Evolutionary conservation across 2,329 filamentous ascomycete genomes (phyloP).

Genomic region (Apiospora malaysiana): DNA sequence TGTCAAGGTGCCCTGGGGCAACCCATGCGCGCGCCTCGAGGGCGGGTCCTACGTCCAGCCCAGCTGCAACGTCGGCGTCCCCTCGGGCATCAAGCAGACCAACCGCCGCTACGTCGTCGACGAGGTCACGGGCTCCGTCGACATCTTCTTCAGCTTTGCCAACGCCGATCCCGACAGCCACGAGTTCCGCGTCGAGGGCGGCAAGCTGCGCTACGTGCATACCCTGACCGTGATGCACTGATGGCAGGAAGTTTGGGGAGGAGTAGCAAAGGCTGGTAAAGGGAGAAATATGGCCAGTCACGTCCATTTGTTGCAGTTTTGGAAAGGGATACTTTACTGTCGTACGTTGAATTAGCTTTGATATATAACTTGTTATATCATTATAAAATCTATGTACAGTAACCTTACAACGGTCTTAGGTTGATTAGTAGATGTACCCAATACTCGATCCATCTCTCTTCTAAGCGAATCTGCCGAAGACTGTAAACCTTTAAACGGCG

Average conservation of each 20-base stretch:
- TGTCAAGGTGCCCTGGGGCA: conserved; percentile 45
- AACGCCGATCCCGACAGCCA: conserved; percentile 42
- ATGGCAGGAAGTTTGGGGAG: not conserved
- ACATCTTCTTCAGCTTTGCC: conserved; percentile 40
- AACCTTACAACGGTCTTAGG: no score
- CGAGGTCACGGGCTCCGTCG: conserved; percentile 37
- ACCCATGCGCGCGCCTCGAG: conserved; percentile 44
- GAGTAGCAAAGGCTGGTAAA: not conserved
- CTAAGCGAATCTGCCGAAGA: no score
- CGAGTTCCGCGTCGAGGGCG: conserved; percentile 42
- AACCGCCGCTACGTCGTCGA: conserved; percentile 40
- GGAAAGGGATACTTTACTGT: no score
- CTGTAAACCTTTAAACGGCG: no score
- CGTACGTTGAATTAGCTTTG: no score
- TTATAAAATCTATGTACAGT: no score
- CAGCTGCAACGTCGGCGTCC: conserved; percentile 45
- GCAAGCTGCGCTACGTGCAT: conserved; percentile 41
- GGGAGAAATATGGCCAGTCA: no score
- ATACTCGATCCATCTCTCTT: no score
- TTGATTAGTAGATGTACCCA: no score
- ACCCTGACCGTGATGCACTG: conserved; percentile 41
- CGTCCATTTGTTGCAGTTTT: no score
- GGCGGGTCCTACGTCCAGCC: conserved; percentile 42
- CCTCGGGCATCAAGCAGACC: conserved; percentile 36
- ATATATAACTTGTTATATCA: no score